Evolutionary conservation across 805 yeast genomes (phyloP).

Genomic region (Starmerella bombicola): DNA sequence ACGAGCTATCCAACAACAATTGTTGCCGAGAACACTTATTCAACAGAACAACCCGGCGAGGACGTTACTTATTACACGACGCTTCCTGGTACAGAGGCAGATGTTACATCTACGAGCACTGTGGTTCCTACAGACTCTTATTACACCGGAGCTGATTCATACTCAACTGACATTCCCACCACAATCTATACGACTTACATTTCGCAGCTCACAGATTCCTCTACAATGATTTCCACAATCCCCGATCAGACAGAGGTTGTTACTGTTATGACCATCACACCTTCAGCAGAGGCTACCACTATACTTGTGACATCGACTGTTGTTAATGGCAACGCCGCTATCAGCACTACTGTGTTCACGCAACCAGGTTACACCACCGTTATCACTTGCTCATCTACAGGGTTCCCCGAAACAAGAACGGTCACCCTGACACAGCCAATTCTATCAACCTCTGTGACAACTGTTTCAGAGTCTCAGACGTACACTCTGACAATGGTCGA

Average conservation of each 20-base stretch:
- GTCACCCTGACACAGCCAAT: constrained; percentile 8
- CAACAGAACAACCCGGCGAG: too few relatives aligned
- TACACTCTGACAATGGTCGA: constrained; percentile 6
- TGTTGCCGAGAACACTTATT: too few relatives aligned
- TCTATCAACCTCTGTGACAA: constrained; percentile 9
- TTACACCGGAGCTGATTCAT: background rate
- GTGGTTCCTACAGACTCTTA: too few relatives aligned
- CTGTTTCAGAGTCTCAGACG: constrained; percentile 5
- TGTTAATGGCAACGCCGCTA: background rate
- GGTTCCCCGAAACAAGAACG: constrained; percentile 10
- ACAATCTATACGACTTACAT: constrained; percentile 7
- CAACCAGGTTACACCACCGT: constrained; percentile 14
- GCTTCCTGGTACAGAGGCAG: constrained; percentile 3
- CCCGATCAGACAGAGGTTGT: constrained; percentile 7
- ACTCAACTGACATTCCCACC: constrained; percentile 4
- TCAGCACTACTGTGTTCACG: constrained; percentile 3
- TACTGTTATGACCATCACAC: background rate
- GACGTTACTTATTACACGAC: constrained; percentile 1
- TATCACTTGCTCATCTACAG: constrained; percentile 6
- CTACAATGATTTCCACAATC: constrained; percentile 8
- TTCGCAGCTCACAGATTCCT: constrained; percentile 3
- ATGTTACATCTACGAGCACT: too few relatives aligned
- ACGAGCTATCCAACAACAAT: constrained; percentile 3
- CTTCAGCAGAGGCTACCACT: background rate
- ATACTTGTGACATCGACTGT: background rate